Evolutionary conservation across 768 basidiomycete species (phyloP).

Genomic region (Lactifluus subvellereus): DNA sequence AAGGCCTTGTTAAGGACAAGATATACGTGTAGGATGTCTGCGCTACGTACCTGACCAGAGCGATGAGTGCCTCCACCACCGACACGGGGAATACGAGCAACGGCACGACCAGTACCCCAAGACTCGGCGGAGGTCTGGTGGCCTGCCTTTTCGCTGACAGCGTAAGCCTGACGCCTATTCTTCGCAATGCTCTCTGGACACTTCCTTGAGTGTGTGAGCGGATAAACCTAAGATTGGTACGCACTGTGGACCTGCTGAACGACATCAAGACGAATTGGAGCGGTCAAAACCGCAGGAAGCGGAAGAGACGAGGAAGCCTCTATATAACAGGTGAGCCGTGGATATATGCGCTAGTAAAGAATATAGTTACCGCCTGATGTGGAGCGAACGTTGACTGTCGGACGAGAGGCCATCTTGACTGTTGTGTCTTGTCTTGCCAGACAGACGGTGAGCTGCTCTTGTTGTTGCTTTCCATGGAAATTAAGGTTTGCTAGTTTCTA

Average conservation of each 20-base stretch:
- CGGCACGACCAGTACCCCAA: slow-evolving; percentile 99
- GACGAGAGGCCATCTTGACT: slow-evolving; percentile 78
- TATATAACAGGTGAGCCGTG: slow-evolving; percentile 28
- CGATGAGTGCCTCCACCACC: slow-evolving; percentile 98
- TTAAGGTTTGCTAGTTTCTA: slow-evolving; percentile 26
- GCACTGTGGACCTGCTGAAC: slow-evolving; percentile 98
- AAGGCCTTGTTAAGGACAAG: slow-evolving; percentile 9
- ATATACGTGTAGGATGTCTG: neutral
- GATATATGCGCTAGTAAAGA: neutral
- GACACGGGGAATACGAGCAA: slow-evolving; percentile 99
- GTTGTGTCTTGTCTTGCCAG: neutral
- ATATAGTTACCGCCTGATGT: slow-evolving; percentile 57
- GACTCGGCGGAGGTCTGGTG: slow-evolving; percentile 99
- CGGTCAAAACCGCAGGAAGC: slow-evolving; percentile 93
- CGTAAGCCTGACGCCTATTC: slow-evolving; percentile 96
- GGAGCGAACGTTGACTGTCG: slow-evolving; percentile 82
- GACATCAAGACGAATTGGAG: slow-evolving; percentile 97
- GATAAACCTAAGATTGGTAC: slow-evolving; percentile 33
- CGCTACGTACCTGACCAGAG: slow-evolving; percentile 77
- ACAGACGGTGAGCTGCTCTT: too few species aligned
- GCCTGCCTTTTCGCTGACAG: slow-evolving; percentile 96
- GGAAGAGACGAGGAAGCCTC: slow-evolving; percentile 86
- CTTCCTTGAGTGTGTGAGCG: neutral
- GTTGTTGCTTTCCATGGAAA: neutral
- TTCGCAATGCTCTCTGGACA: slow-evolving; percentile 88